Conservation (phyloP, 2,329 filamentous ascomycete genomes). For the Aspergillus texensis region DNA sequence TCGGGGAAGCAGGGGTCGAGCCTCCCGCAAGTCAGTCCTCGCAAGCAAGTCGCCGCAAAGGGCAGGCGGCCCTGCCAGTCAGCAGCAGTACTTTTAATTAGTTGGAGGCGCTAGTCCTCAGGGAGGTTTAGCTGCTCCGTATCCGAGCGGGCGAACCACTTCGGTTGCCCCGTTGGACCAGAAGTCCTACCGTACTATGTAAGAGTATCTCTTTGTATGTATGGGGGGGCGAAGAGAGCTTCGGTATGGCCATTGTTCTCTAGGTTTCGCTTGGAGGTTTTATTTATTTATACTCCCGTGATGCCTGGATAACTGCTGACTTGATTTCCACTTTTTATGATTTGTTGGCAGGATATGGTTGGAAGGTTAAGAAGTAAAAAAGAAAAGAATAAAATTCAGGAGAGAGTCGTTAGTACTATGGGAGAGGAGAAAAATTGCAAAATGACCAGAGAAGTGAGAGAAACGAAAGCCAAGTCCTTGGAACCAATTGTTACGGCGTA, state of each 20-base stretch:
- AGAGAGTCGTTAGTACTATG: not conserved
- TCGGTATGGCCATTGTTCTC: not conserved
- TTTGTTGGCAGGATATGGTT: conserved; percentile 2
- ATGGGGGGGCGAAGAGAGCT: not conserved
- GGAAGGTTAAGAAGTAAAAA: not conserved
- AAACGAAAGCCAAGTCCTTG: not conserved
- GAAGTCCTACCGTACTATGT: conserved; percentile 8
- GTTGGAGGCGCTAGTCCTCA: conserved; percentile 10
- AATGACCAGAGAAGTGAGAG: conserved; percentile 6
- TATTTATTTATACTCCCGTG: conserved; percentile 1
- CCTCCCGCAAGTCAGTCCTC: conserved; percentile 30
- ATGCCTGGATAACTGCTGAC: not conserved
- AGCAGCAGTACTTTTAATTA: conserved; percentile 23
- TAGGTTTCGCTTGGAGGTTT: not conserved
- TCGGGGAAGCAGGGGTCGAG: conserved; percentile 35
- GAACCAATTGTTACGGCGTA: conserved; percentile 3
- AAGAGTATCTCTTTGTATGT: conserved; percentile 4
- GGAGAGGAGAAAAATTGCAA: not conserved
- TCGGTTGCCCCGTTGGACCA: conserved; percentile 20
- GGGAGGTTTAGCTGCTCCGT: conserved; percentile 9
- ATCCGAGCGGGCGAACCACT: conserved; percentile 23
- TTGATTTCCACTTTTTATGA: not conserved
- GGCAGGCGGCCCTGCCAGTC: conserved; percentile 31
- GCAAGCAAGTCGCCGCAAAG: conserved; percentile 38
- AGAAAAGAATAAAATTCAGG: not conserved